These are phyloP conservation scores for Helianthus tuberosus DNA, from an alignment of 129 eudicot species.

Conservation along the genomic window DNA sequence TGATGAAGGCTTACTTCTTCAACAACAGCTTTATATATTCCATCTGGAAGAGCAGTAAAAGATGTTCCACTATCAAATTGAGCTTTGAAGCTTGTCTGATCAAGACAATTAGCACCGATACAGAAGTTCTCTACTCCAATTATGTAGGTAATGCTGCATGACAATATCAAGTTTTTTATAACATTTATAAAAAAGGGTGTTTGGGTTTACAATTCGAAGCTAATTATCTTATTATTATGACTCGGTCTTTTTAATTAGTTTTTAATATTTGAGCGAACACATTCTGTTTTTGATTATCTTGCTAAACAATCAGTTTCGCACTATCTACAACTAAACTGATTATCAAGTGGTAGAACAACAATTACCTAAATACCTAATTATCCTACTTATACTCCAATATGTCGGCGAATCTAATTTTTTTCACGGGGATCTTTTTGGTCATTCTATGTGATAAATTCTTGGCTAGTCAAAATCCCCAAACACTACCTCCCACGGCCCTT, in stretches of 20 bases:
- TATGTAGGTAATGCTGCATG: slow-evolving; percentile 71
- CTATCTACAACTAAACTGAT: too few relatives aligned
- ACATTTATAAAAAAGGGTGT: too few relatives aligned
- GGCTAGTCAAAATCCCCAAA: not conserved
- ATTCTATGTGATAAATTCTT: not conserved
- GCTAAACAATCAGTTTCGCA: too few relatives aligned
- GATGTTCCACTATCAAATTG: slow-evolving; percentile 91
- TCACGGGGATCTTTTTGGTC: not conserved
- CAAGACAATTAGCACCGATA: slow-evolving; percentile 69
- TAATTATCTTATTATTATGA: too few relatives aligned
- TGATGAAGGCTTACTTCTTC: slow-evolving; percentile 55
- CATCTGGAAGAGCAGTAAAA: slow-evolving; percentile 71
- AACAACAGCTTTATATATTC: slow-evolving; percentile 57
- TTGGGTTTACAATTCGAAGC: too few relatives aligned
- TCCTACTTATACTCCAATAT: too few relatives aligned
- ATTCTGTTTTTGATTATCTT: too few relatives aligned
- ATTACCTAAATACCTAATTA: too few relatives aligned
- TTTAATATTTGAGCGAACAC: too few relatives aligned
- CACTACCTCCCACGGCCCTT: slow-evolving; percentile 1
- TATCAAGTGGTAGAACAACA: too few relatives aligned
- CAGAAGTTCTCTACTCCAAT: slow-evolving; percentile 85
- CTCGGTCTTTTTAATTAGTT: too few relatives aligned
- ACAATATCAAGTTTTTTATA: slow-evolving; percentile 12
- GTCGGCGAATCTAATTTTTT: not conserved
- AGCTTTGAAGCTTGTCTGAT: slow-evolving; percentile 61